Percentiles rank a stretch among this genome's conserved stretches.
Conservation (phyloP, 352 stramenopile genomes). For the Globisporangium solare region DNA sequence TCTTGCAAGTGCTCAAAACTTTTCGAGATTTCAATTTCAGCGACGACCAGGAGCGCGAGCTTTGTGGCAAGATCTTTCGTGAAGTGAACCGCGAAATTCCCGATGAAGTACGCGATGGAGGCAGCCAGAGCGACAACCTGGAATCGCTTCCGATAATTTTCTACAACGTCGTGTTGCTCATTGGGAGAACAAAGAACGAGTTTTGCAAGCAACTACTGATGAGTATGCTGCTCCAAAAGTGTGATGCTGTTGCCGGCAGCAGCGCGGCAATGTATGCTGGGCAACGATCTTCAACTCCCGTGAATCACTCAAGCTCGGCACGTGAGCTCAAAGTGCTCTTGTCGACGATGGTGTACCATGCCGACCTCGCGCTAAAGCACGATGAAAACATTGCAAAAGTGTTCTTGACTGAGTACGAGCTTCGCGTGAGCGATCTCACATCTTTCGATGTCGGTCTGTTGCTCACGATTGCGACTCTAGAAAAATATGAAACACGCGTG, state of each 20-base stretch:
- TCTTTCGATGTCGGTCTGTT: conserved; percentile 42
- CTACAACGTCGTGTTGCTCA: conserved; percentile 35
- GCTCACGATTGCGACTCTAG: conserved; percentile 30
- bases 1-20: conserved; percentile 45
- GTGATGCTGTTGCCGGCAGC: conserved; percentile 9
- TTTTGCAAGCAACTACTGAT: conserved; percentile 34
- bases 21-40: conserved; percentile 35
- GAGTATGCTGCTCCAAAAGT: conserved; percentile 34
- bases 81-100: conserved; percentile 28
- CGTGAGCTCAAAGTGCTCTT: conserved; percentile 28
- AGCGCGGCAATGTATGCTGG: conserved; percentile 5
- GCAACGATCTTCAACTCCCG: conserved; percentile 1
- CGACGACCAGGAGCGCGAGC: conserved; percentile 23
- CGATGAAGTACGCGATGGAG: conserved; percentile 3
- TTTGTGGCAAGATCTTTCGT: conserved; percentile 41
- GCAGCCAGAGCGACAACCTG: conserved; percentile 15
- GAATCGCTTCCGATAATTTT: conserved; percentile 37
- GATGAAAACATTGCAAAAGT: conserved; percentile 31
- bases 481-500: conserved; percentile 24
- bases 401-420: conserved; percentile 36
- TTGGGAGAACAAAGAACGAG: conserved; percentile 20
- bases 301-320: not conserved
- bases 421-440: conserved; percentile 22
- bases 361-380: conserved; percentile 44
- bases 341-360: conserved; percentile 54